Evolutionary conservation across 257 asterid genomes (phyloP), one percentile per base, ranked within the genome.

Genomic region (Scutellaria barbata): DNA sequence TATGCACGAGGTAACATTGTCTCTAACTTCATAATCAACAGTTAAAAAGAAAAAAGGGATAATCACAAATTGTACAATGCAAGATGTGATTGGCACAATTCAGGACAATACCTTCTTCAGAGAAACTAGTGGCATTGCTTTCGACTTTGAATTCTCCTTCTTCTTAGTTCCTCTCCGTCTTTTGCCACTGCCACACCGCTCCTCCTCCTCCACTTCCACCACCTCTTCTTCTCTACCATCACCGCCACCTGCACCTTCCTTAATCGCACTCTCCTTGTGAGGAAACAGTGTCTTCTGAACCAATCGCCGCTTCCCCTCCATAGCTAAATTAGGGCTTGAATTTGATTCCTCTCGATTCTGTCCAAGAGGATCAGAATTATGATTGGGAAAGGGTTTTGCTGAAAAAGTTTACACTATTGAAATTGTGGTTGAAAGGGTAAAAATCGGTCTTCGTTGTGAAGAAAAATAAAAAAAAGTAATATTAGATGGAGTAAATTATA

Each of bases 271-370:
- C 69, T 80, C 87, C 74, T 6, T 66, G 71, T 71, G 85, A 5
- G 95, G 87, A 76, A 90, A 90, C 74, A 92, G 75, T 53, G 91
- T 87, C 71, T 91, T 76, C 33, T 92, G 97, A 55, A 90, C 95
- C 70, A 90, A 79, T 76, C 88, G 79, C 56, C 96, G 89, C 80
- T 63, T 77, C 75, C 59, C 85, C 74, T 80, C 84, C 88, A 76
- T 80, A 64, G 77, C 83, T 40, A 65, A 83, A 85, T 76, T 74
- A 79, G 80, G 83, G 83, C 55, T 74, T 41, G 11, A 46, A 37
- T 50, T 42, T 5, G 69, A 64, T 68, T 46, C 50, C 54, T 30
- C 60, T 51, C 33, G 57, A 63, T 37, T 62, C 11, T 10, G 69
- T 7, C 13, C 57, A 37, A 62, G 65, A 58, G 65, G 11, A 50